Evolutionary conservation across 805 yeast genomes (phyloP).

Genomic region (Suhomyces emberorum): DNA sequence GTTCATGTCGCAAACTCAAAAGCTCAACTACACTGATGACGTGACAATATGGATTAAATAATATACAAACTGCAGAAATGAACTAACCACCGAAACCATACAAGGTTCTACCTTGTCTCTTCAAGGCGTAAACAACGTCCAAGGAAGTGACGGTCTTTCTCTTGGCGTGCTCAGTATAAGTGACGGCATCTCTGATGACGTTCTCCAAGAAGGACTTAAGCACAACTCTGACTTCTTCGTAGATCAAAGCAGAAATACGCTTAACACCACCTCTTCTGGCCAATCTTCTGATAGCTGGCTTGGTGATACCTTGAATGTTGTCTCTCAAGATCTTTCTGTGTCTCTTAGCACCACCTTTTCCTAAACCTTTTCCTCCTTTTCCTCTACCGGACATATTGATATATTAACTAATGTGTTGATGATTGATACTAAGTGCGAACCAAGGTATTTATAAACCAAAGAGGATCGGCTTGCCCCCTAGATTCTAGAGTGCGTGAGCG

Average conservation of each 20-base stretch:
- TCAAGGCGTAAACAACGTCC: constrained; percentile 98
- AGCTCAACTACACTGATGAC: too few species aligned
- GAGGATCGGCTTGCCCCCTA: constrained; percentile 2
- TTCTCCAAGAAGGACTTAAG: constrained; percentile 93
- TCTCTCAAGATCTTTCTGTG: constrained; percentile 99
- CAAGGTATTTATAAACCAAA: constrained; percentile 6
- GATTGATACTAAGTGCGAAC: constrained; percentile 12
- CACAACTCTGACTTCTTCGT: constrained; percentile 98
- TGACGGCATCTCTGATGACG: constrained; percentile 98
- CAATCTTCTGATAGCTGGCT: constrained; percentile 99
- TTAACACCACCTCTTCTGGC: constrained; percentile 99
- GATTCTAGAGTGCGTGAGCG: too few species aligned
- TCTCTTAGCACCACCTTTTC: constrained; percentile 99
- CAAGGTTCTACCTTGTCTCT: constrained; percentile 99
- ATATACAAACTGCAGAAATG: constrained; percentile 9
- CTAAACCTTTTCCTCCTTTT: constrained; percentile 99
- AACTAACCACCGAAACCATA: constrained; percentile 99
- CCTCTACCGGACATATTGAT: constrained; percentile 93
- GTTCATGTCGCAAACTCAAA: too few species aligned
- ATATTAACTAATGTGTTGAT: constrained; percentile 19
- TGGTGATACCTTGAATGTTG: constrained; percentile 99
- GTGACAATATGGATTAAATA: constrained; percentile 7
- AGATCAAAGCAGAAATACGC: constrained; percentile 98
- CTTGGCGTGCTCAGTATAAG: constrained; percentile 99
- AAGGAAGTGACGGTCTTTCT: constrained; percentile 99